A percentile compares a stretch with the other conserved stretches of the same genome.
Conservation (phyloP, 768 basidiomycete genomes). For the Leucocoprinus birnbaumii region DNA sequence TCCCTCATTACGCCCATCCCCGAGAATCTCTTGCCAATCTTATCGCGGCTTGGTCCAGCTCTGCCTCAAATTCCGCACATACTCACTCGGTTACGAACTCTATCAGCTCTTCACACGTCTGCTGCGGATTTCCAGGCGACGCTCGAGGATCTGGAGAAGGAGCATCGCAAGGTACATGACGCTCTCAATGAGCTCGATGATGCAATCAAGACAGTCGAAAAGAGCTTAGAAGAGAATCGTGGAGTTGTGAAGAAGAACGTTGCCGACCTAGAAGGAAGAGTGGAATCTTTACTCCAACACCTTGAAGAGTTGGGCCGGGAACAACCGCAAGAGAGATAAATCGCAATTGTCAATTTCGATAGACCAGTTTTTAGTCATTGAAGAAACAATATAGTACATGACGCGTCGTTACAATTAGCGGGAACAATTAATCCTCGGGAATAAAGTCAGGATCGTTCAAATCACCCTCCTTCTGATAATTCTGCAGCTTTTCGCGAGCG, state of each 20-base stretch:
- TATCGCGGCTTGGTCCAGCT: slow-evolving; percentile 67
- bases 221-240: slow-evolving; percentile 73
- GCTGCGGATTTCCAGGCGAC: slow-evolving; percentile 76
- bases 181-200: slow-evolving; percentile 63
- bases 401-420: not conserved
- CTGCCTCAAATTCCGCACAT: slow-evolving; percentile 88
- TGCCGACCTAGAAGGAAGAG: slow-evolving; percentile 55
- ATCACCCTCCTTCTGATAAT: not conserved
- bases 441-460: not conserved
- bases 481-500: slow-evolving; percentile 7
- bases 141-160: slow-evolving; percentile 64
- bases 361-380: too few relatives aligned
- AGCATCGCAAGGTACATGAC: slow-evolving; percentile 63
- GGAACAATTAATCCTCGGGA: not conserved
- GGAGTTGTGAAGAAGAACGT: slow-evolving; percentile 73
- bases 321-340: slow-evolving; percentile 14
- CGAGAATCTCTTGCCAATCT: slow-evolving; percentile 66
- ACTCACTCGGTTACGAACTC: slow-evolving; percentile 81
- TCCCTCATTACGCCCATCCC: slow-evolving; percentile 27
- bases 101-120: slow-evolving; percentile 78
- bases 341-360: too few relatives aligned
- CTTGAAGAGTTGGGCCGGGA: slow-evolving; percentile 36
- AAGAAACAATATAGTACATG: too few relatives aligned
- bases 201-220: slow-evolving; percentile 72
- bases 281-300: slow-evolving; percentile 36